These are phyloP conservation scores for Setomelanomma holmii DNA, from an alignment of 2,329 filamentous ascomycete genomes.

Conservation along the genomic window DNA sequence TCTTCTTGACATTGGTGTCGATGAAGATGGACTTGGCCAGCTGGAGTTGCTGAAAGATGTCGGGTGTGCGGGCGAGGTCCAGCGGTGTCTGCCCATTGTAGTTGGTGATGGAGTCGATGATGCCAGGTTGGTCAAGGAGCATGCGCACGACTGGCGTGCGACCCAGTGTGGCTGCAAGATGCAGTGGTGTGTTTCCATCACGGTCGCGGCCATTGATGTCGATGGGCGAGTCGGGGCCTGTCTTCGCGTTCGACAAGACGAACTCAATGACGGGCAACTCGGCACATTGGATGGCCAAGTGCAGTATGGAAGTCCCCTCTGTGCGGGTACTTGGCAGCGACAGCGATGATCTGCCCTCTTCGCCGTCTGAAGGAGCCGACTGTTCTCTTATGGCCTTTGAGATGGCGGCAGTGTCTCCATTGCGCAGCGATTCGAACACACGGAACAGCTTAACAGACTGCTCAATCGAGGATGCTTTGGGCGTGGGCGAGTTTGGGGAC, in stretches of 20 bases:
- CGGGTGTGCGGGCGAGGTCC: conserved; percentile 87
- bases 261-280: conserved; percentile 93
- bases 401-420: conserved; percentile 88
- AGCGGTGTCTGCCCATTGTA: conserved; percentile 83
- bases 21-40: conserved; percentile 88
- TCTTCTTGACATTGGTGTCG: conserved; percentile 81
- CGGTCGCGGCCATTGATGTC: conserved; percentile 91
- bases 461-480: conserved; percentile 68
- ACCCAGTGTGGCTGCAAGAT: conserved; percentile 84
- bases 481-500: conserved; percentile 35
- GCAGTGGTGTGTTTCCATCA: conserved; percentile 92
- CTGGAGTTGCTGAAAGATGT: conserved; percentile 95
- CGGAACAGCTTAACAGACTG: conserved; percentile 95
- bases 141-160: conserved; percentile 81
- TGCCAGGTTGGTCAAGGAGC: conserved; percentile 78
- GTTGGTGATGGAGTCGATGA: conserved; percentile 90
- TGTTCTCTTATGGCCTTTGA: conserved; percentile 81
- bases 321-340: conserved; percentile 54
- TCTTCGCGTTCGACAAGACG: conserved; percentile 72
- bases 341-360: conserved; percentile 59
- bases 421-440: conserved; percentile 89
- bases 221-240: conserved; percentile 64
- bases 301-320: conserved; percentile 88
- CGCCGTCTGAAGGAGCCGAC: conserved; percentile 54
- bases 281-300: conserved; percentile 94